Evolutionary conservation across 2,329 filamentous ascomycete genomes (phyloP), one percentile per base, ranked within the genome.

Genomic region (Fonsecaea erecta): DNA sequence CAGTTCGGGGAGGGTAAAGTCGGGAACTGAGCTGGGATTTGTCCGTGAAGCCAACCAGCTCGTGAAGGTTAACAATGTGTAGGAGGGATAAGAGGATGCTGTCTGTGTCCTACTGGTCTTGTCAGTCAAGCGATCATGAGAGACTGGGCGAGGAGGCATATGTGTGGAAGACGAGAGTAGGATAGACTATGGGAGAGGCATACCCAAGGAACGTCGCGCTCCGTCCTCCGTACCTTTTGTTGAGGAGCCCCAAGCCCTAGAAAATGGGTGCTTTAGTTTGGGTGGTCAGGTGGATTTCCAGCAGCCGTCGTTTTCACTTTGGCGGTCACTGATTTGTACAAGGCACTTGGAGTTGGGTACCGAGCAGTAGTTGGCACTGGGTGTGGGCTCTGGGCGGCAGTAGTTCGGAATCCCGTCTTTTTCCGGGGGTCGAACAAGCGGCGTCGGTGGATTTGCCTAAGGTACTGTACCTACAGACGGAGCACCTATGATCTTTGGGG

Each of bases 1-100:
- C 34, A 52, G 59, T 61, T 43, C 40, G 59, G 59, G 24, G 51
- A 32, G 12, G 18, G 24, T 53, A 51, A n/a, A n/a, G 34, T 34
- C 59, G 48, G 48, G 32, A n/a, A 21, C n/a, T 12, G 48, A 16
- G 12, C 12, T 40, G 24, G 12, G 35, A n/a, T 58, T 40, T 8
- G 18, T 28, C 35, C 24, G 28, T 18, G 21, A 14, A 26, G 57
- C 46, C 43, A 48, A 37, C 46, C 21, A 35, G 18, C 12, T 34
- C 18, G 48, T 37, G 43, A 28, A 28, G 21, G 43, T 35, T 37
- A 46, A 21, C 40, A 37, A 5, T 56, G n/a, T 11, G n/a, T n/a
- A n/a, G n/a, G n/a, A n/a, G 26, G 32, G 53, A 11, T 6, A 28
- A 11, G 30, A 24, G 16, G 40, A 43, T 43, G n/a, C 37, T 43